Base-by-base conservation (phyloP, 2,329 filamentous ascomycete species). In the Alternaria tenuissima region DNA sequence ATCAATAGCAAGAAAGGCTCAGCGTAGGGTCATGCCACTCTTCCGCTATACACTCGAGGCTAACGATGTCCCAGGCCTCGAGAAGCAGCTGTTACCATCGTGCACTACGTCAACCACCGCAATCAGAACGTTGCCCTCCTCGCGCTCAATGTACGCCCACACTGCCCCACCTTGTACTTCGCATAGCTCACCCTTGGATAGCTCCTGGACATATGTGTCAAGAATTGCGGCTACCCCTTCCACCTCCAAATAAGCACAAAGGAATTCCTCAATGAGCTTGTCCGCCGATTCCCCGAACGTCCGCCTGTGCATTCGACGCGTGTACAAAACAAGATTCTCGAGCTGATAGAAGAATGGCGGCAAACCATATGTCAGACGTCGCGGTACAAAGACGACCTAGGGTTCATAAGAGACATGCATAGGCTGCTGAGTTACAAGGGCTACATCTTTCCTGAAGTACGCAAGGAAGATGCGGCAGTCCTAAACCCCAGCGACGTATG, bases 151-250 rank as follows among this genome's bases (percentile, higher is more conserved):
- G 86, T 88, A 83, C 64, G 84, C 78, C 52, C 53, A 49, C 57
- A 49, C 56, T 56, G 54, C 63, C 66, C 63, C 52, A 52, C 65
- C 51, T 48, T 41, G 39, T 22, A 24, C 56, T 36, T 22, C 52
- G 12, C 42, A 54, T 61, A 53, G 63, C 72, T 78, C 55, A 78
- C 76, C 53, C 48, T 44, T 3, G 30, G 34, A 59, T 72, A 90
- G 82, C 88, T 99, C 68, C 91, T 99, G 76, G 95, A 99, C 79
- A 98, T 98, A 65, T 98, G 95, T 80, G 95, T 98, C 80, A 99
- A 99, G 85, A 99, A 99, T 82, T 99, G 95, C 85, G 95, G 95
- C 72, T 99, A 99, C 78, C 94, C 95, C 1, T 99, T 99, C 80
- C 95, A 99, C 76, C 88, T 99, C 59, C 95, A 99, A 81, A 97